phyloP scores from a whole-genome alignment of 306 rosid species.

The Cucumis hystrix region DNA sequence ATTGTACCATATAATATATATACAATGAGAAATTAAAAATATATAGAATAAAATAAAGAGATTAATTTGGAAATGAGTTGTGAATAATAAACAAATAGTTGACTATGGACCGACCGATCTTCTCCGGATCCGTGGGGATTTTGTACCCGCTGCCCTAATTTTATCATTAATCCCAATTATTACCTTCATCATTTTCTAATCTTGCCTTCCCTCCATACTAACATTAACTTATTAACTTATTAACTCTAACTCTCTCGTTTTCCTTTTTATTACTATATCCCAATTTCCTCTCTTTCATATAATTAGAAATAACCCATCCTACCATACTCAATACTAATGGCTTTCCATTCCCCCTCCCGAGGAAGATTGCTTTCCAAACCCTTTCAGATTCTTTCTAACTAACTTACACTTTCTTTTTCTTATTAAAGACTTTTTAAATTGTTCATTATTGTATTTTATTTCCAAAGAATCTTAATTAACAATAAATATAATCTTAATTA shows the following conservation, averaged over 20 bases:
- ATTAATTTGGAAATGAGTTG: neutral
- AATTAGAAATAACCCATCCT: neutral
- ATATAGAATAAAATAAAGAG: neutral
- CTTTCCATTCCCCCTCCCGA: neutral
- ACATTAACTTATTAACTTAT: no score
- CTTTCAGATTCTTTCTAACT: no score
- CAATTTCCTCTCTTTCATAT: neutral
- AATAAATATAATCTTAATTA: no score
- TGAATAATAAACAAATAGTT: neutral
- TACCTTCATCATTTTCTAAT: neutral
- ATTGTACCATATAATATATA: neutral
- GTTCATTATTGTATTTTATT: no score
- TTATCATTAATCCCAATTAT: neutral
- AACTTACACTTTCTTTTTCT: no score
- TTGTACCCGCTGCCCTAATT: neutral
- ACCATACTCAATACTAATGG: neutral
- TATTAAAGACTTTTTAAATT: no score
- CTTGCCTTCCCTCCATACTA: neutral
- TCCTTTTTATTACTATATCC: neutral
- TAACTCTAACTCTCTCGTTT: neutral
- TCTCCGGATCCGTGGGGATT: slow-evolving; percentile 13
- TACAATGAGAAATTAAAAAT: neutral
- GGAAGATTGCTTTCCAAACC: neutral
- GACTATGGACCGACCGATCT: slow-evolving; percentile 12
- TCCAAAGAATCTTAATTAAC: neutral